Conservation (phyloP, 2,329 filamentous ascomycete genomes). For the Teratosphaeria nubilosa region DNA sequence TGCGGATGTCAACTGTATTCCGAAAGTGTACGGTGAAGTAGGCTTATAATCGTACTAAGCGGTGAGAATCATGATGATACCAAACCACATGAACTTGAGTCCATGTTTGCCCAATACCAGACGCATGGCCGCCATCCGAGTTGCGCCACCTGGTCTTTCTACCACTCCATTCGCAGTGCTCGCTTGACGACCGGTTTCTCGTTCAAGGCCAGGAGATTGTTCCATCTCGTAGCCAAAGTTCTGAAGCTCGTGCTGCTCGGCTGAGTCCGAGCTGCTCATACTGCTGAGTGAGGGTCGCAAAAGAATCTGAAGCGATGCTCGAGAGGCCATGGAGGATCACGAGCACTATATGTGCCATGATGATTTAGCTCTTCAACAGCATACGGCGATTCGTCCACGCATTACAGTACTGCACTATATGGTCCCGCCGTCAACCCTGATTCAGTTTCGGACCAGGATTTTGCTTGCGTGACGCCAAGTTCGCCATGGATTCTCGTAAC, state of each 20-base stretch:
- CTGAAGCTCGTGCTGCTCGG: neutral
- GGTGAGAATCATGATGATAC: neutral
- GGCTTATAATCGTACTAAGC: neutral
- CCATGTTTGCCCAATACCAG: constrained; percentile 1
- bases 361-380: neutral
- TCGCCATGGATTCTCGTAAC: neutral
- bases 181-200: neutral
- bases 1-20: constrained; percentile 4
- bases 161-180: neutral
- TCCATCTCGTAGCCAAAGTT: neutral
- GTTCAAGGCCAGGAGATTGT: neutral
- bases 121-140: neutral
- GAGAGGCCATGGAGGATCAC: neutral
- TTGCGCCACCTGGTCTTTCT: neutral
- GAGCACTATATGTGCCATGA: neutral
- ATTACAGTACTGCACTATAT: neutral
- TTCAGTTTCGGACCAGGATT: neutral
- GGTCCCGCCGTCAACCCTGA: neutral
- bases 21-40: neutral
- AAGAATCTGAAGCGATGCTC: neutral
- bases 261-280: neutral
- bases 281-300: neutral
- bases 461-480: neutral
- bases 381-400: neutral
- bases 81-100: neutral